Base-by-base conservation (phyloP, 768 basidiomycete species). In the Russula abietina region DNA sequence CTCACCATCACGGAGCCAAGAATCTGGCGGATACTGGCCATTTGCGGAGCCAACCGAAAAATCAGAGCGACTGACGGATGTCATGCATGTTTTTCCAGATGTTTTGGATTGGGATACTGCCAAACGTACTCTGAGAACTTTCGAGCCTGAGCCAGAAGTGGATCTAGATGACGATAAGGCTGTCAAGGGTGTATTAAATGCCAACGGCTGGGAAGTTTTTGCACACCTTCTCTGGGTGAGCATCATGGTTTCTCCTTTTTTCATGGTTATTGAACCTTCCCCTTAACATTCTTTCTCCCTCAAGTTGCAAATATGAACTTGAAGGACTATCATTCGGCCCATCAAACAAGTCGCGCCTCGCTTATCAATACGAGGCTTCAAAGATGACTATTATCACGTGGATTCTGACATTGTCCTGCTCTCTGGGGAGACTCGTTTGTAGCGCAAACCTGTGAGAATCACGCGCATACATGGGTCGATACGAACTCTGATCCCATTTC, bases 171-270 rank as follows among this genome's bases (percentile, higher is more conserved):
- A 72, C 0, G 73, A 67, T 16, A 69, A 72, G 11, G 69, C 69
- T 8, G 58, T 79, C 3, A 73, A 74, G 19, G 55, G 70, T 7
- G 61, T 74, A 36, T 68, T 81, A 28, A 69, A 69, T 36, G 70
- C 70, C 55, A 75, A 77, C 22, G 80, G 79, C 0, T 79, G 75
- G 39, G 73, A 75, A 53, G 71, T 76, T 28, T n/a, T 51, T 79
- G 52, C 74, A 78, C 57, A 78, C 79, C 14, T 81, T 70, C 10
- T 71, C 73, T 61, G 69, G 68, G 80, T 81, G 60, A 70, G 79
- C 74, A 8, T 26, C 46, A 6, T 4, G 48, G 11, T 28, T 30
- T 10, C 33, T 51, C 3, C 5, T 22, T 28, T 17, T 4, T 33
- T 14, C 51, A 17, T 50, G 7, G 7, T 16, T 16, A 3, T 39